A percentile compares a stretch with the other conserved stretches of the same genome.
Evolutionary conservation across 2,329 filamentous ascomycete genomes (phyloP).

Genomic region (Stagonosporopsis vannaccii): DNA sequence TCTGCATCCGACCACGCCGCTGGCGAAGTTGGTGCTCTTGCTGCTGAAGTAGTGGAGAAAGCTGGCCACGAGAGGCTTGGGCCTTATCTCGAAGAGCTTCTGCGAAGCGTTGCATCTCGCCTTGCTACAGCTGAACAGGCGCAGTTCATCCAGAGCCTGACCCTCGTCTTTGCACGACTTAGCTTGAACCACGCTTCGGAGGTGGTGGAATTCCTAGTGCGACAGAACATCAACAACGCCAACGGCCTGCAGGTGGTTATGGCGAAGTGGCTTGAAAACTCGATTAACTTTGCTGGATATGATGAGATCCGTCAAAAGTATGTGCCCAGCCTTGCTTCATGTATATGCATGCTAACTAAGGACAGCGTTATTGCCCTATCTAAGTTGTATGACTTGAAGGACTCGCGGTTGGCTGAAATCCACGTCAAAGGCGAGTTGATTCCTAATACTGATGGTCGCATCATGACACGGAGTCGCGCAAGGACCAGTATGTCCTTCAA

Average conservation of each 20-base stretch:
- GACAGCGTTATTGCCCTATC: constrained; percentile 86
- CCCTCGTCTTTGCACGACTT: constrained; percentile 91
- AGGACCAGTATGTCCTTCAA: constrained; percentile 70
- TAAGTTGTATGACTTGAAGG: constrained; percentile 87
- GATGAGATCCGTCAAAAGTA: constrained; percentile 97
- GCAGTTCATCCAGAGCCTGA: constrained; percentile 92
- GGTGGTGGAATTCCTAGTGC: constrained; percentile 88
- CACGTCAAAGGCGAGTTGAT: constrained; percentile 93
- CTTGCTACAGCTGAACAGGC: constrained; percentile 83
- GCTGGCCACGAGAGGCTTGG: constrained; percentile 90
- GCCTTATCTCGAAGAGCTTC: constrained; percentile 85
- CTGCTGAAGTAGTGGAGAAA: constrained; percentile 93
- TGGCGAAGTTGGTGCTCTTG: constrained; percentile 93
- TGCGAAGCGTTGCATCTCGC: constrained; percentile 86
- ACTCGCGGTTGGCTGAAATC: constrained; percentile 78
- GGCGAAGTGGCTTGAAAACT: constrained; percentile 96
- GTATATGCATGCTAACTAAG: constrained; percentile 22
- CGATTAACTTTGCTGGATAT: constrained; percentile 95
- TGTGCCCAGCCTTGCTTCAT: constrained; percentile 42
- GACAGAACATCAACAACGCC: constrained; percentile 79
- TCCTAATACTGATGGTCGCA: constrained; percentile 72
- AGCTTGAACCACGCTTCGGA: constrained; percentile 85
- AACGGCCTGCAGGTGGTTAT: constrained; percentile 90
- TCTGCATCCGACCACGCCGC: constrained; percentile 87
- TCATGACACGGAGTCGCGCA: constrained; percentile 92